A percentile compares a stretch with the other conserved stretches of the same genome.
Evolutionary conservation across 1,284 basidiomycete genomes (phyloP).

Genomic region (Kwoniella shivajii): DNA sequence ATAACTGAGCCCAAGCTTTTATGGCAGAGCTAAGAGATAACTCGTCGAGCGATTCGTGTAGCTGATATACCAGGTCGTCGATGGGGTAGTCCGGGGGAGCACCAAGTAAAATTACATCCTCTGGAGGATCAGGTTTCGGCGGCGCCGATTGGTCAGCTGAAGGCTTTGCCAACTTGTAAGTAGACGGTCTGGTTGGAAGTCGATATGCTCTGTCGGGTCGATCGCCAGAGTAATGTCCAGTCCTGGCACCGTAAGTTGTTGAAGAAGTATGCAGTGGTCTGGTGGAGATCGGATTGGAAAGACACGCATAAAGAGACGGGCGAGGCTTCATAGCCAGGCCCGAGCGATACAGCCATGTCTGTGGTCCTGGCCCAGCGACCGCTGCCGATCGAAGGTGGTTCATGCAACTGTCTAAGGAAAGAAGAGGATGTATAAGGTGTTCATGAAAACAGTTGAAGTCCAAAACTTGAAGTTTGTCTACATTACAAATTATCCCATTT

Average conservation of each 20-base stretch:
- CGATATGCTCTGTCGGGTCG: too few relatives aligned
- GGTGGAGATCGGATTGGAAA: not conserved
- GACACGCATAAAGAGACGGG: not conserved
- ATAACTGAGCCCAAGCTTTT: constrained; percentile 16
- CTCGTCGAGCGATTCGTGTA: not conserved
- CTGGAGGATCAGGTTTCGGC: too few relatives aligned
- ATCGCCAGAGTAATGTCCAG: too few relatives aligned
- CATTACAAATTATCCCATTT: too few relatives aligned
- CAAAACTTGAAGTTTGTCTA: too few relatives aligned
- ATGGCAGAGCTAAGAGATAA: constrained; percentile 4
- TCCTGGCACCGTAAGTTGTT: too few relatives aligned
- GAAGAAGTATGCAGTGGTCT: not conserved
- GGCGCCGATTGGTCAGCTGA: too few relatives aligned
- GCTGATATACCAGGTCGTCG: constrained; percentile 4
- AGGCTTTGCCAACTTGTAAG: too few relatives aligned
- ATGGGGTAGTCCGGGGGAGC: constrained; percentile 19
- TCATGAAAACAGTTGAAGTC: too few relatives aligned
- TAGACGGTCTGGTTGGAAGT: too few relatives aligned
- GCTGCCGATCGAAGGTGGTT: not conserved
- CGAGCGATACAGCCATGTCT: constrained; percentile 11
- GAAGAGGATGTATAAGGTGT: too few relatives aligned
- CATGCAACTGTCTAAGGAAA: not conserved
- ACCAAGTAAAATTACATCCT: constrained; percentile 15
- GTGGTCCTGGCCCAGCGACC: constrained; percentile 18
- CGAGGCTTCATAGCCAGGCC: not conserved